phyloP scores from a whole-genome alignment of 116 monocot genomes.

The Trichopus zeylanicus region DNA sequence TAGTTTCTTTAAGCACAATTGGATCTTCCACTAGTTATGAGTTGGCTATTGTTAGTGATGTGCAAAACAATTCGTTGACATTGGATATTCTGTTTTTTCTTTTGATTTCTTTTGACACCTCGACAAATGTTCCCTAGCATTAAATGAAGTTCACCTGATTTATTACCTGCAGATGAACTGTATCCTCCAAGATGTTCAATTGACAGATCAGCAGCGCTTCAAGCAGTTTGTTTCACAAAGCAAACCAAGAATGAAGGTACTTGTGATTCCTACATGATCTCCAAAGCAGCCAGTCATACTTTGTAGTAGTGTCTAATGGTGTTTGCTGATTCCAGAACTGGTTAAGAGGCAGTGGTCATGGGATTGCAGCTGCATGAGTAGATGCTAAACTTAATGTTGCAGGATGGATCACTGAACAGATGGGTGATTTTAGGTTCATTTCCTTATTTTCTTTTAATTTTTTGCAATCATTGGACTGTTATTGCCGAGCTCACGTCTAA shows the following conservation, averaged over 20 bases:
- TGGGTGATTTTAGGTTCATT: constrained; percentile 84
- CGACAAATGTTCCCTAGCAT: no score
- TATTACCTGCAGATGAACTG: constrained; percentile 62
- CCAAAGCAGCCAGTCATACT: neutral
- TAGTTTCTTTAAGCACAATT: no score
- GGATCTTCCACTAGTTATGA: no score
- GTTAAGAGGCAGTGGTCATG: constrained; percentile 96
- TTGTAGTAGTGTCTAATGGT: neutral
- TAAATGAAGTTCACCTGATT: constrained; percentile 1
- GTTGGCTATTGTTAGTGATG: no score
- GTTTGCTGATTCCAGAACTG: constrained; percentile 45
- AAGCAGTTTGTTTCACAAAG: constrained; percentile 98
- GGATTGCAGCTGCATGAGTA: constrained; percentile 96
- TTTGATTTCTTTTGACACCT: no score
- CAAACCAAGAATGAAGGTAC: constrained; percentile 98
- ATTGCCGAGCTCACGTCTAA: no score
- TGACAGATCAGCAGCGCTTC: constrained; percentile 82
- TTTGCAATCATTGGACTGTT: no score
- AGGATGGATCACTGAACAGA: constrained; percentile 94
- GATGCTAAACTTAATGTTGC: constrained; percentile 96
- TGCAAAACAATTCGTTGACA: no score
- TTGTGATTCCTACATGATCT: neutral
- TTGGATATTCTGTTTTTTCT: no score
- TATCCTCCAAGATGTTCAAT: constrained; percentile 94
- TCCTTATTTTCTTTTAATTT: neutral